Conservation (phyloP, 2,329 filamentous ascomycete genomes). For the Aspergillus sojae region DNA sequence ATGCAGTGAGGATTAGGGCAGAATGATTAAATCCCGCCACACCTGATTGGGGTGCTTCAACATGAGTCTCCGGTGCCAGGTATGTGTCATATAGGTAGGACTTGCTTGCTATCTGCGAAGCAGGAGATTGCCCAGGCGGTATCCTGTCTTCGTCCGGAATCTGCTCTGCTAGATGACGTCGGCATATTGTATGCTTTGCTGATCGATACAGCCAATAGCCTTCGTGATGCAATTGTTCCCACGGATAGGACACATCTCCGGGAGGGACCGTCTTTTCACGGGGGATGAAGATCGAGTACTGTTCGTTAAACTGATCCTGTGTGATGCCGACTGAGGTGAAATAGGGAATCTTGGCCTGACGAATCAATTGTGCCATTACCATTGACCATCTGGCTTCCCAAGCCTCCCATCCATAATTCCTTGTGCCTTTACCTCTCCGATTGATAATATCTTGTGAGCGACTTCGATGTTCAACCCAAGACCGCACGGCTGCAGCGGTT, state of each 20-base stretch:
- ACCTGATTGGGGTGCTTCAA: constrained; percentile 53
- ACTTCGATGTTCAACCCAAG: constrained; percentile 77
- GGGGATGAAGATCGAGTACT: constrained; percentile 46
- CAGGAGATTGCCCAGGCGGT: constrained; percentile 57
- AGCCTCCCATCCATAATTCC: constrained; percentile 90
- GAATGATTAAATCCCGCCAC: constrained; percentile 55
- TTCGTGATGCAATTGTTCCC: constrained; percentile 63
- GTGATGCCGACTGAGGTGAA: constrained; percentile 40
- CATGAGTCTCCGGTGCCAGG: constrained; percentile 60
- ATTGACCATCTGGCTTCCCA: constrained; percentile 80
- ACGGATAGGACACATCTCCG: constrained; percentile 57
- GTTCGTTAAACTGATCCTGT: constrained; percentile 25
- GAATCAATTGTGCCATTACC: constrained; percentile 63
- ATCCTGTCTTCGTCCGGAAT: constrained; percentile 63
- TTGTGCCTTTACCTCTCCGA: constrained; percentile 78
- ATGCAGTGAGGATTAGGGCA: constrained; percentile 50
- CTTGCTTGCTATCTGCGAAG: constrained; percentile 57
- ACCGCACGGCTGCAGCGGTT: constrained; percentile 75
- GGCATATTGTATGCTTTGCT: constrained; percentile 53
- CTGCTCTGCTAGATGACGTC: constrained; percentile 55
- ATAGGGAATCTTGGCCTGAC: constrained; percentile 53
- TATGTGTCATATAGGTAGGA: constrained; percentile 62
- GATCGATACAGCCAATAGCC: constrained; percentile 64
- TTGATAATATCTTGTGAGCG: constrained; percentile 78
- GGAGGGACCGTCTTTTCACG: constrained; percentile 55